Conservation (phyloP, 345 rosid genomes). For the Rhodamnia rubescens region DNA sequence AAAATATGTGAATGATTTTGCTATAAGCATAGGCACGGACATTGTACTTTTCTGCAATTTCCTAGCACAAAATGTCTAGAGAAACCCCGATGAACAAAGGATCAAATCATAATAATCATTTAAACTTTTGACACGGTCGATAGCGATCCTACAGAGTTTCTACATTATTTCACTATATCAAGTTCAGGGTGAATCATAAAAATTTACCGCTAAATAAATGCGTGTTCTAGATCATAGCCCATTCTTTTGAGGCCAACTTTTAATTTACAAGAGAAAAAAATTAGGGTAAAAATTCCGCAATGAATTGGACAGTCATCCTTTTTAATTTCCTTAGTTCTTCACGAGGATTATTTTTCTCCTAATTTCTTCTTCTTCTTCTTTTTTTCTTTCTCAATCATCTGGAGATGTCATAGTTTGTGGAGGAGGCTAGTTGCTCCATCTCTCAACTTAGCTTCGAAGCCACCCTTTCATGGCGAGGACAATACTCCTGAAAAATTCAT, state of each 20-base stretch:
- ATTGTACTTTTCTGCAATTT: not conserved
- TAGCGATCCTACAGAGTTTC: accelerated
- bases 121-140: not conserved
- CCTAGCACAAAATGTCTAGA: not conserved
- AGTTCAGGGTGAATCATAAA: not conserved
- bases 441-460: constrained; percentile 79
- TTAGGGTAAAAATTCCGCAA: constrained; percentile 12
- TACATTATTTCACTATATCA: not conserved
- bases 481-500: constrained; percentile 41
- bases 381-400: constrained; percentile 52
- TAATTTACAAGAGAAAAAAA: constrained; percentile 3
- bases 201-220: not conserved
- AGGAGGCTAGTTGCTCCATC: constrained; percentile 34
- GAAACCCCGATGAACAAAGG: not conserved
- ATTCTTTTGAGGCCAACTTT: not conserved
- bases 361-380: constrained; percentile 13
- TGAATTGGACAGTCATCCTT: not conserved
- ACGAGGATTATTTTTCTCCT: not conserved
- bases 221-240: not conserved
- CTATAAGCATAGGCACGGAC: not conserved
- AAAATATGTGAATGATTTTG: not conserved
- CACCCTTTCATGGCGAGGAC: constrained; percentile 60
- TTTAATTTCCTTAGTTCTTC: not conserved
- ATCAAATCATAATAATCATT: not conserved
- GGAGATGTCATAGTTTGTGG: constrained; percentile 2